Base-by-base conservation (phyloP, 495 filamentous ascomycete species). In the Pyrenula massariospora region DNA sequence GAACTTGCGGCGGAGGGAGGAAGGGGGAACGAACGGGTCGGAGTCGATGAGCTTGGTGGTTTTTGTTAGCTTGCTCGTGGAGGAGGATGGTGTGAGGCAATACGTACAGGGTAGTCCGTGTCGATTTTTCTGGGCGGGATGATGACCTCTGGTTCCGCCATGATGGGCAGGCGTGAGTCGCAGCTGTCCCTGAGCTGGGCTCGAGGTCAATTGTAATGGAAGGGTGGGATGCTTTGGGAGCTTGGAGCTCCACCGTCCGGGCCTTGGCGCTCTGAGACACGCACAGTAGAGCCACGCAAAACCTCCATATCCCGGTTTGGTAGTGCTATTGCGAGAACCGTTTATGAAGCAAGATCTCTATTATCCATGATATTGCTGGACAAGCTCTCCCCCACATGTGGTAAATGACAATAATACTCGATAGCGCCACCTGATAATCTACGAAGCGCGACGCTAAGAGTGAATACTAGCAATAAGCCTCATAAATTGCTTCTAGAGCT, bases 11-110 rank as follows among this genome's bases (percentile, higher is more conserved):
- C 12, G 52, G 8, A 48, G 53, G 57, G 59, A 53, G 49, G 48
- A 54, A 58, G 58, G 58, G 61, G 62, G 57, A 61, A 71, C 86
- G 69, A 89, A 97, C 92, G 92, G 92, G 73, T 97, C 92, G 74
- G 84, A 91, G 76, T 97, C 92, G 69, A 97, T 97, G 73, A 96
- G 85, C 92, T 97, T 8, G 65, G 63, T 58, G 65, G 63, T 58
- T 60, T 47, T 10, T 25, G 58, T 58, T 66, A 63, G 56, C 71
- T 66, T 69, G 68, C n/a, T n/a, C n/a, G n/a, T n/a, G 56, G 66
- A 60, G 50, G 48, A 55, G 25, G 50, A 53, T 23, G 57, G 31
- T 58, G 25, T 22, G 22, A 58, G 19, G 12, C 25, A 23, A 24
- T n/a, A 77, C 83, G 61, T 76, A 95, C 91, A 52, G 89, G 90